These are phyloP conservation scores for Sugiyamaella grinbergsii DNA, from an alignment of 1,139 yeast genomes.

Conservation along the genomic window DNA sequence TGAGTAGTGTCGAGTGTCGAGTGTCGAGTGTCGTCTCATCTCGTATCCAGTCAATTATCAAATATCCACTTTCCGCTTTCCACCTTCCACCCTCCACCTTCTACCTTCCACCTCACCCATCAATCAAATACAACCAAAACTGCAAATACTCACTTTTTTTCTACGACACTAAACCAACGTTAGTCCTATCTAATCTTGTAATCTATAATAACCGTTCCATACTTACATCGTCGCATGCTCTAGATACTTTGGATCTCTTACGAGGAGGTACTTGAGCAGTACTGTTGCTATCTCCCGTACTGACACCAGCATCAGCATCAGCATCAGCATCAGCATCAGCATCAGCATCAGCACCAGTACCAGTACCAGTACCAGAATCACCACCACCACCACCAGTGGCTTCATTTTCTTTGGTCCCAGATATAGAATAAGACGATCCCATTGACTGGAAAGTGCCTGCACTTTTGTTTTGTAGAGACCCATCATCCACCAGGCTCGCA, in stretches of 20 bases:
- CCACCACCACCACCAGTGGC: too few relatives aligned
- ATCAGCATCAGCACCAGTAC: not conserved
- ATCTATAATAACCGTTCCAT: not conserved
- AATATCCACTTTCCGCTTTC: too few relatives aligned
- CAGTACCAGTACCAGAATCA: not conserved
- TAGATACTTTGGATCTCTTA: constrained; percentile 47
- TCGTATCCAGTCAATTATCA: too few relatives aligned
- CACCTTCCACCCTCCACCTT: too few relatives aligned
- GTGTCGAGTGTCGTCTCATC: too few relatives aligned
- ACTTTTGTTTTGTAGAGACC: not conserved
- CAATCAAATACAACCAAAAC: too few relatives aligned
- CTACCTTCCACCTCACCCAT: too few relatives aligned
- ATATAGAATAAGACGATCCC: constrained; percentile 9
- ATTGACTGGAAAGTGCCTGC: constrained; percentile 3
- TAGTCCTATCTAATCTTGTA: constrained; percentile 1
- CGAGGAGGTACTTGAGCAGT: constrained; percentile 36
- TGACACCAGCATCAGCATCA: not conserved
- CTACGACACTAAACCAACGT: constrained; percentile 39
- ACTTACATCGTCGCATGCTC: constrained; percentile 48
- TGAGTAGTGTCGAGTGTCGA: too few relatives aligned
- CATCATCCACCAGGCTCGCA: not conserved
- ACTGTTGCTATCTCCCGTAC: not conserved
- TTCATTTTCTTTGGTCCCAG: not conserved
- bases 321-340: not conserved
- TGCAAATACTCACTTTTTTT: constrained; percentile 44